Evolutionary conservation across 176 grass and related monocot species (phyloP), one percentile per base, ranked within the genome.

Genomic region (Zea luxurians): DNA sequence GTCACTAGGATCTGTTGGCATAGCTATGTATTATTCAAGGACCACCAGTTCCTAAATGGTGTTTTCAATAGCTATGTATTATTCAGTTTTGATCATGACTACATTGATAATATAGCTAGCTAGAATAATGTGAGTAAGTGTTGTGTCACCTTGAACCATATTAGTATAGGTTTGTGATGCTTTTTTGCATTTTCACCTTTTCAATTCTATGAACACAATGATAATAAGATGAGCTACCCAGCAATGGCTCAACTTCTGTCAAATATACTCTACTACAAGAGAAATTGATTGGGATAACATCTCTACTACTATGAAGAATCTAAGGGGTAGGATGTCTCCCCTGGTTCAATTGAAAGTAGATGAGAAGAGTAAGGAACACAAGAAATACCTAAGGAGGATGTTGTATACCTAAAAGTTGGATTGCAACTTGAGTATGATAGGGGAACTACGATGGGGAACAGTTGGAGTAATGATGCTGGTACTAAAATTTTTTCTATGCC

Each of bases 231-330:
- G 86, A 92, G 76, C 27, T 27, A 27, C 27, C 27, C 27, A 27
- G 27, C 27, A 27, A 27, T 27, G 27, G 27, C 27, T 27, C 86
- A 88, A n/a, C 84, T 92, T 12, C 47, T 92, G 15, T 86, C 90
- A 2, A 92, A 88, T 73, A 91, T 83, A 7, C 90, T 91, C 27
- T 92, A 92, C 71, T 88, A 86, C 41, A 88, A 92, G 61, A 69
- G 83, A 42, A 27, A 27, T 27, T 27, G 27, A 27, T 27, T 27
- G 27, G 27, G 27, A 27, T 27, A 27, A 27, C 27, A 27, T 27
- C 27, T 27, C 27, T 27, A 27, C 27, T 27, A 27, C 27, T 27
- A 27, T 27, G 27, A 27, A 27, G 27, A 27, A 27, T 27, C 27
- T 27, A 27, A 27, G 27, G 27, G 27, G 27, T 27, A 27, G 27